Base-by-base conservation (phyloP, 768 basidiomycete species). In the Mycena pura region DNA sequence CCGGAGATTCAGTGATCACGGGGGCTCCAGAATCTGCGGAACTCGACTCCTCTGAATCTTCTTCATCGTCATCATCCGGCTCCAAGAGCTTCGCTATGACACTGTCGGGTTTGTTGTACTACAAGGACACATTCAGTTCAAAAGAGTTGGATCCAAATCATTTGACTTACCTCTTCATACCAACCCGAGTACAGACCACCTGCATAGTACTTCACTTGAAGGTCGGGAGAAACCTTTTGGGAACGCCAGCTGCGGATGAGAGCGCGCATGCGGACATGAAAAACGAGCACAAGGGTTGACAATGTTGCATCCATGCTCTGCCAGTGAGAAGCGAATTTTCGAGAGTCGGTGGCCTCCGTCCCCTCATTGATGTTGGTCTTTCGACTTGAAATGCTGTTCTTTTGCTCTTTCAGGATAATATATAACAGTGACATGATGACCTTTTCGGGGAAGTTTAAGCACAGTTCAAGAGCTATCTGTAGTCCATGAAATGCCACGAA, bases 201-300 rank as follows among this genome's bases (percentile, higher is more conserved):
- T 11, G 54, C 36, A 31, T 28, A 57, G 28, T 15, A 28, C 14
- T 57, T 9, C 11, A 57, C 29, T 24, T 45, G 38, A 19, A 46
- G 22, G 14, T 57, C 19, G 29, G n/a, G 7, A 32, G 45, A 41
- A 17, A 57, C 9, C 43, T 57, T 57, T 17, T 57, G 54, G 14
- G 25, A 32, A 15, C 29, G 41, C 54, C 54, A 57, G 41, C 54
- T 41, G 14, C 41, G 54, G 46, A 57, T 21, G 28, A 57, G 44
- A 31, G 14, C 22, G 21, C 34, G 21, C 54, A 57, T 46, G n/a
- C 54, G 54, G 19, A 31, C 5, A 25, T 57, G 54, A 43, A 57
- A 57, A 14, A 46, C 54, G 36, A 44, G 46, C 9, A 57, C 17
- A 10, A 57, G 41, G 21, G 36, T 46, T 13, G 44, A 17, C 25